phyloP scores from a whole-genome alignment of 129 eudicot genomes.

The Oenanthe sinensis region DNA sequence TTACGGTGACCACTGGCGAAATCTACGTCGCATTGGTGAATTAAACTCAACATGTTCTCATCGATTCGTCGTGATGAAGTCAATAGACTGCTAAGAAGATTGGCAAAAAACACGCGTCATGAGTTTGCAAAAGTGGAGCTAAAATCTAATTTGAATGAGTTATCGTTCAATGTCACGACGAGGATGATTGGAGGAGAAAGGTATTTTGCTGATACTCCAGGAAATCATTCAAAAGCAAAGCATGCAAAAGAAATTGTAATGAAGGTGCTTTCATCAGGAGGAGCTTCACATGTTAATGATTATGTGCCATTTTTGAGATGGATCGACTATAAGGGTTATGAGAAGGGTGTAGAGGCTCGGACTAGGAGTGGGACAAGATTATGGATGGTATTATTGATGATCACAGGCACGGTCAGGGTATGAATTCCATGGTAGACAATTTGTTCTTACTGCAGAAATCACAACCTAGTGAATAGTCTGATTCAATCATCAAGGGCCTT shows the following conservation, averaged over 20 bases:
- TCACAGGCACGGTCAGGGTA: too few species aligned
- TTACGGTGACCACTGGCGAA: not conserved
- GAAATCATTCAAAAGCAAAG: not conserved
- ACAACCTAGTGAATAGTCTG: not conserved
- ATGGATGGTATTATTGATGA: too few species aligned
- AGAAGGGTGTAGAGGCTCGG: too few species aligned
- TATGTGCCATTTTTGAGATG: too few species aligned
- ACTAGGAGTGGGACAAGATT: too few species aligned
- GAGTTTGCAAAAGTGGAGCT: not conserved
- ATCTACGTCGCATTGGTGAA: not conserved
- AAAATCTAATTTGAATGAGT: not conserved
- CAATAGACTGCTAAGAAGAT: not conserved
- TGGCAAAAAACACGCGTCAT: not conserved
- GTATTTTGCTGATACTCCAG: not conserved
- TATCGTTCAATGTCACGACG: not conserved
- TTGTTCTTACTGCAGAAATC: not conserved
- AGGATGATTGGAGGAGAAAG: not conserved
- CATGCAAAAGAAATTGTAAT: too few species aligned
- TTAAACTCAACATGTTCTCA: not conserved
- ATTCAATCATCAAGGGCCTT: not conserved
- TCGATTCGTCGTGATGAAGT: not conserved
- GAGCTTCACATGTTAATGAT: not conserved
- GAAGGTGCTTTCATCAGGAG: not conserved
- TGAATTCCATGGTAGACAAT: too few species aligned
- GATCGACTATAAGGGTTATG: too few species aligned